phyloP scores from a whole-genome alignment of 1,284 basidiomycete genomes.

The Testicularia cyperi region DNA sequence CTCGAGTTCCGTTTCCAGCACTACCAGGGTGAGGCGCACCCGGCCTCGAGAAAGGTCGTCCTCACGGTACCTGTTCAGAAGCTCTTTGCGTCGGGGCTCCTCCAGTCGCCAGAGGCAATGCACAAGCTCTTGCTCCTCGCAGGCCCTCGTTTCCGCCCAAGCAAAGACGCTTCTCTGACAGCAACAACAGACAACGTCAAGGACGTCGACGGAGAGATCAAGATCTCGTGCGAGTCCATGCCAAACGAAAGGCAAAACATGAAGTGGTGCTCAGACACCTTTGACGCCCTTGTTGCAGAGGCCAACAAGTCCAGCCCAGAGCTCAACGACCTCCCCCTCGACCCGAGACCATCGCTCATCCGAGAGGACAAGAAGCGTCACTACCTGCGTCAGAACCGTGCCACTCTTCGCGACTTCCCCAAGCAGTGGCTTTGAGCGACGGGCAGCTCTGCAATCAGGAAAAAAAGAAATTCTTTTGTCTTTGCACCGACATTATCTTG shows the following conservation, averaged over 20 bases:
- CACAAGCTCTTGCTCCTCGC: slow-evolving; percentile 61
- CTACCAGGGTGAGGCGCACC: slow-evolving; percentile 61
- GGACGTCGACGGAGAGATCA: slow-evolving; percentile 46
- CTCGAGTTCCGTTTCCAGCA: slow-evolving; percentile 57
- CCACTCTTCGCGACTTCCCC: slow-evolving; percentile 57
- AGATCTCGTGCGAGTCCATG: slow-evolving; percentile 59
- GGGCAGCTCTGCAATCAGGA: too few relatives aligned
- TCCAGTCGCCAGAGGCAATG: slow-evolving; percentile 43
- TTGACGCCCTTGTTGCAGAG: slow-evolving; percentile 59
- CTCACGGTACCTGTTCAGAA: slow-evolving; percentile 47
- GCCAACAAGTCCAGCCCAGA: slow-evolving; percentile 51
- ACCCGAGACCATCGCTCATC: slow-evolving; percentile 46
- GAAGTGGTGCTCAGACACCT: slow-evolving; percentile 62
- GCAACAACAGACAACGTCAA: not conserved
- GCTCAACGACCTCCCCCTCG: slow-evolving; percentile 58
- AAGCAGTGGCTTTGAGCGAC: slow-evolving; percentile 58
- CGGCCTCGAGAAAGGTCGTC: slow-evolving; percentile 59
- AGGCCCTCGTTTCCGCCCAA: slow-evolving; percentile 48
- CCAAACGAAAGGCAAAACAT: slow-evolving; percentile 60
- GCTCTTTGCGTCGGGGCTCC: slow-evolving; percentile 37
- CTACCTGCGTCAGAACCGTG: slow-evolving; percentile 33
- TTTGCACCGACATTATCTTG: too few relatives aligned
- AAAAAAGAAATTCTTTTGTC: too few relatives aligned
- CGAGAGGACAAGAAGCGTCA: slow-evolving; percentile 41
- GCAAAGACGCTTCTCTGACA: not conserved